Percentiles rank a stretch among this genome's conserved stretches.
Evolutionary conservation across 2,329 filamentous ascomycete genomes (phyloP).

Genomic region (Annulohypoxylon truncatum): DNA sequence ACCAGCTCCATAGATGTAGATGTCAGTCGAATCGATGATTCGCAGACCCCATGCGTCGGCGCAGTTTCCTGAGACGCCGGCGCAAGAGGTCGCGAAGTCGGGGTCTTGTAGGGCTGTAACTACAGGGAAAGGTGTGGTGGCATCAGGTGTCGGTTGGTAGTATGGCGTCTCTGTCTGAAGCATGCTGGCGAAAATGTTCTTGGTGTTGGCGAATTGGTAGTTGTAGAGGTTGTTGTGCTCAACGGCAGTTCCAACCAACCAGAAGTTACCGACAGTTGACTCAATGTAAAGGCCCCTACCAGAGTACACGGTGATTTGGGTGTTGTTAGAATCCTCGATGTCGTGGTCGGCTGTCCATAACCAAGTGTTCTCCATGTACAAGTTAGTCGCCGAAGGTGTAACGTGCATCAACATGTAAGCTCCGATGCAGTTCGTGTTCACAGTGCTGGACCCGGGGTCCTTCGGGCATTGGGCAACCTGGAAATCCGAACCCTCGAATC

Average conservation of each 20-base stretch:
- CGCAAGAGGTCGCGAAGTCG: slow-evolving; percentile 59
- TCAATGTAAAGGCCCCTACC: slow-evolving; percentile 63
- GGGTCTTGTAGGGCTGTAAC: slow-evolving; percentile 58
- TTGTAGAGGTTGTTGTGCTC: slow-evolving; percentile 73
- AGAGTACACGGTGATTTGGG: slow-evolving; percentile 63
- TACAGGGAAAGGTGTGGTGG: slow-evolving; percentile 62
- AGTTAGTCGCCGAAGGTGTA: slow-evolving; percentile 48
- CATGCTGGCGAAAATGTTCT: slow-evolving; percentile 68
- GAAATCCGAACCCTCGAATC: slow-evolving; percentile 74
- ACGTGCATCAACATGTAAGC: slow-evolving; percentile 56
- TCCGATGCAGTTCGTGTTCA: slow-evolving; percentile 52
- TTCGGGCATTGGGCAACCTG: slow-evolving; percentile 76
- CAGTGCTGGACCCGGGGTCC: slow-evolving; percentile 50
- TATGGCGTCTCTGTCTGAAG: slow-evolving; percentile 77
- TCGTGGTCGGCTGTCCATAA: slow-evolving; percentile 65
- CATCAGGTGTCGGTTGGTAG: slow-evolving; percentile 70
- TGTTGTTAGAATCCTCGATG: slow-evolving; percentile 61
- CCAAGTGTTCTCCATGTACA: slow-evolving; percentile 60
- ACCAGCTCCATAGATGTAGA: slow-evolving; percentile 69
- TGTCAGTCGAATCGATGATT: slow-evolving; percentile 62
- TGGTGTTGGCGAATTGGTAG: slow-evolving; percentile 69
- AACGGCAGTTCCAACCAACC: slow-evolving; percentile 69
- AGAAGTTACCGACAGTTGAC: slow-evolving; percentile 56
- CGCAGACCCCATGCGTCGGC: slow-evolving; percentile 69
- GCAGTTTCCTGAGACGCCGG: slow-evolving; percentile 53